Evolutionary conservation across 164 flowering plant genomes (phyloP).

Genomic region (Sextonia rubra): DNA sequence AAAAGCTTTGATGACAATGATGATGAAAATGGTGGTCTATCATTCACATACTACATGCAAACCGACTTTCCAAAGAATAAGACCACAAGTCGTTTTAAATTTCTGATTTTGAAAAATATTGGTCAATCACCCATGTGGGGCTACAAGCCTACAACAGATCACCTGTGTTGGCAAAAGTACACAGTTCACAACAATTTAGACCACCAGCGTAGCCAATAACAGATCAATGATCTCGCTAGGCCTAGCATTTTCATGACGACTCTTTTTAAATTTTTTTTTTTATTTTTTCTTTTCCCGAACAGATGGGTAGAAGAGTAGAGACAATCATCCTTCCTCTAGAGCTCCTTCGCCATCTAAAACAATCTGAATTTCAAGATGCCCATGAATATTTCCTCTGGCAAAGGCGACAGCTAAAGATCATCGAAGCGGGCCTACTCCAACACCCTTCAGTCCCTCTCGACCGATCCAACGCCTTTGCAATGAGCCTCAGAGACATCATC

Average conservation of each 20-base stretch:
- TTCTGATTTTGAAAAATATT: too few species aligned
- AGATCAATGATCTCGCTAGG: too few species aligned
- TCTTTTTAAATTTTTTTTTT: not conserved
- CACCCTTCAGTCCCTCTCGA: slow-evolving; percentile 65
- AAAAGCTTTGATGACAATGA: too few species aligned
- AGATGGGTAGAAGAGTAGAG: slow-evolving; percentile 78
- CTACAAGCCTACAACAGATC: not conserved
- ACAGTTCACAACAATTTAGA: too few species aligned
- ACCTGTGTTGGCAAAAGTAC: not conserved
- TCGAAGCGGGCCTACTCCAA: slow-evolving; percentile 68
- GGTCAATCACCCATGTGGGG: too few species aligned
- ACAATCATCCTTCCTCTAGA: slow-evolving; percentile 88
- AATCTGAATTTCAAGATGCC: slow-evolving; percentile 66
- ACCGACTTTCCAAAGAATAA: too few species aligned
- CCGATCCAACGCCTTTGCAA: slow-evolving; percentile 40
- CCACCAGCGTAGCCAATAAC: too few species aligned
- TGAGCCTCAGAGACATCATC: slow-evolving; percentile 54
- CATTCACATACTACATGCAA: too few species aligned
- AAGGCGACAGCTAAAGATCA: slow-evolving; percentile 67
- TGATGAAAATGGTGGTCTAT: too few species aligned
- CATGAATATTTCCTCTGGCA: slow-evolving; percentile 83
- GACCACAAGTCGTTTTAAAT: too few species aligned
- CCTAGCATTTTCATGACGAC: not conserved
- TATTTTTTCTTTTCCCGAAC: not conserved
- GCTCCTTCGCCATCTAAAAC: slow-evolving; percentile 87